Conservation (phyloP, 2,329 filamentous ascomycete genomes). For the Geosmithia putterillii region DNA sequence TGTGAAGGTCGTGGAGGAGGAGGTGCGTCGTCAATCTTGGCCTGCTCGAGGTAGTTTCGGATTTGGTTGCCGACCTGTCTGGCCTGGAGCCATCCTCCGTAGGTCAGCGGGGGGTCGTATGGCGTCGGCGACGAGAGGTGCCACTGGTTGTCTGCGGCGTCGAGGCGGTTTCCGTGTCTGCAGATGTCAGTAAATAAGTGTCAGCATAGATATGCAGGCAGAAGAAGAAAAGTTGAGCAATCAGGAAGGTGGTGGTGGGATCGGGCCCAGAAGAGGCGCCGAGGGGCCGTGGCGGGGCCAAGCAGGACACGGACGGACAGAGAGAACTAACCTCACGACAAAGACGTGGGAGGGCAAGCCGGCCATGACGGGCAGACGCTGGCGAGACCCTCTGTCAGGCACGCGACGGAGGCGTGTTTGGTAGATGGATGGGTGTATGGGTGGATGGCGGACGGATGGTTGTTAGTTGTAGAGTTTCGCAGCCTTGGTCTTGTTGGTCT, state of each 20-base stretch:
- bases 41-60: slow-evolving; percentile 52
- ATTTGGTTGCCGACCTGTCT: slow-evolving; percentile 74
- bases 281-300: background rate
- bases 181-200: background rate
- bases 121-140: slow-evolving; percentile 85
- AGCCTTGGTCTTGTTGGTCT: too few species aligned
- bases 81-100: slow-evolving; percentile 85
- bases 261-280: background rate
- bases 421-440: background rate
- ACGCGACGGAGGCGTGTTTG: background rate
- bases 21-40: slow-evolving; percentile 28
- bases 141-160: slow-evolving; percentile 92
- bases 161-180: slow-evolving; percentile 85
- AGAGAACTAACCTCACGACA: slow-evolving; percentile 24
- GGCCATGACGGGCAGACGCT: slow-evolving; percentile 1
- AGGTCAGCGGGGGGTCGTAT: slow-evolving; percentile 91
- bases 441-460: too few species aligned
- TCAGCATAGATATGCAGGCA: background rate
- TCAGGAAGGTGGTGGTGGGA: background rate
- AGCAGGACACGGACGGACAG: background rate
- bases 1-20: background rate
- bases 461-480: background rate
- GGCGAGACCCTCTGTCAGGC: background rate
- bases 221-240: background rate
- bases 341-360: slow-evolving; percentile 23